These are phyloP conservation scores for Cladobotryum mycophilum DNA, from an alignment of 2,329 filamentous ascomycete genomes.

Conservation along the genomic window DNA sequence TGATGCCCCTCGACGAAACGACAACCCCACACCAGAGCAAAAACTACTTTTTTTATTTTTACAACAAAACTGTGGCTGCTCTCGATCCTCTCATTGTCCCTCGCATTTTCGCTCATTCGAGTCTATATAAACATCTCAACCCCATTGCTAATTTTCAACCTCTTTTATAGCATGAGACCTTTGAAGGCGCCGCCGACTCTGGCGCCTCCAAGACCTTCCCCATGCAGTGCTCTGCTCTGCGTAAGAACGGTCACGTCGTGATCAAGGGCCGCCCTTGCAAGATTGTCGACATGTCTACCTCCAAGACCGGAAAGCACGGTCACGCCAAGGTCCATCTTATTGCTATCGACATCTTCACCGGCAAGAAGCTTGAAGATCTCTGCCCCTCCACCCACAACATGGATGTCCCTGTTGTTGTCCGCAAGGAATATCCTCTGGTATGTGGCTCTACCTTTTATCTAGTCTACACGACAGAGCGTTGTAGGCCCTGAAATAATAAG, in stretches of 20 bases:
- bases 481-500: too few species aligned
- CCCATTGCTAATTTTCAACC: constrained; percentile 12
- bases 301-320: constrained; percentile 99
- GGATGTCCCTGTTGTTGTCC: constrained; percentile 91
- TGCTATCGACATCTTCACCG: constrained; percentile 97
- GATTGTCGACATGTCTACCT: constrained; percentile 99
- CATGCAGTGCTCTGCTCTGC: constrained; percentile 99
- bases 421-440: constrained; percentile 91
- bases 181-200: constrained; percentile 83
- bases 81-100: background rate
- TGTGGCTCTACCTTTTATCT: constrained; percentile 37
- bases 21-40: constrained; percentile 13
- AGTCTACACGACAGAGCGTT: too few species aligned
- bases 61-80: background rate
- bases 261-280: constrained; percentile 99
- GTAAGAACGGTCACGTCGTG: constrained; percentile 98
- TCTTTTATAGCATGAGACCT: constrained; percentile 57
- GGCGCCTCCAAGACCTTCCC: constrained; percentile 92
- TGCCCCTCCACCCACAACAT: constrained; percentile 97
- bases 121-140: too few species aligned
- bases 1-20: constrained; percentile 29
- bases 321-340: constrained; percentile 99
- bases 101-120: background rate
- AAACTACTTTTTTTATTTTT: background rate
- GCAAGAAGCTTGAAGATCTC: constrained; percentile 99